Percentiles rank a stretch among this genome's conserved stretches.
Evolutionary conservation across 331 rosid genomes (phyloP).

Genomic region (Pyrus hybrid): DNA sequence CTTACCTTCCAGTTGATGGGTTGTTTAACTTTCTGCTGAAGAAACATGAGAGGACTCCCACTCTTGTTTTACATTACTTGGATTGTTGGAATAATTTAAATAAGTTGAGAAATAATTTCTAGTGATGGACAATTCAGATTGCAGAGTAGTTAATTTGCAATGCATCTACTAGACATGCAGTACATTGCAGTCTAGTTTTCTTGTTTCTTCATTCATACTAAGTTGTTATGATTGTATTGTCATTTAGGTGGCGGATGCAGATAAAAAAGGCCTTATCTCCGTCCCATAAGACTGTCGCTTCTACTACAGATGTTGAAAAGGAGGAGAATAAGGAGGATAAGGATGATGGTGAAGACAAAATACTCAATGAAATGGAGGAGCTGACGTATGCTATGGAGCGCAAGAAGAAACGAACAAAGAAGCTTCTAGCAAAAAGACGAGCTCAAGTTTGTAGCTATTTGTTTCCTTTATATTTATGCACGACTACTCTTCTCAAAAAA

Average conservation of each 20-base stretch:
- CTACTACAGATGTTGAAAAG: slow-evolving; percentile 15
- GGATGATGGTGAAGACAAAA: slow-evolving; percentile 65
- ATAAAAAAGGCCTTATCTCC: slow-evolving; percentile 65
- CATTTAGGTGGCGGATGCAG: slow-evolving; percentile 71
- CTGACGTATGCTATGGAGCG: slow-evolving; percentile 61
- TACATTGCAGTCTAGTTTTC: not conserved
- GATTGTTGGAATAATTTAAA: not conserved
- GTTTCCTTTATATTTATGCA: not conserved
- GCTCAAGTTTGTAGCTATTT: slow-evolving; percentile 50
- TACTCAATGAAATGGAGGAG: slow-evolving; percentile 95
- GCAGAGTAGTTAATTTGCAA: not conserved
- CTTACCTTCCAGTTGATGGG: not conserved
- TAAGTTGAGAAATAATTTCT: not conserved
- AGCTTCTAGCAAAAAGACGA: slow-evolving; percentile 62
- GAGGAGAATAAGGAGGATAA: slow-evolving; percentile 31
- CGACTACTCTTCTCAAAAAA: not conserved
- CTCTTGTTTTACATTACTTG: not conserved
- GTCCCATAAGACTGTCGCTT: slow-evolving; percentile 35
- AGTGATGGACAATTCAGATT: not conserved
- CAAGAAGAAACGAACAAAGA: slow-evolving; percentile 73
- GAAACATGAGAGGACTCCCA: not conserved
- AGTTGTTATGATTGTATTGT: not conserved
- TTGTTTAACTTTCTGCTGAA: not conserved
- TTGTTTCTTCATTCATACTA: not conserved
- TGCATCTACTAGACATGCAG: not conserved